Evolutionary conservation across 768 basidiomycete genomes (phyloP).

Genomic region (Suillus clintonianus): DNA sequence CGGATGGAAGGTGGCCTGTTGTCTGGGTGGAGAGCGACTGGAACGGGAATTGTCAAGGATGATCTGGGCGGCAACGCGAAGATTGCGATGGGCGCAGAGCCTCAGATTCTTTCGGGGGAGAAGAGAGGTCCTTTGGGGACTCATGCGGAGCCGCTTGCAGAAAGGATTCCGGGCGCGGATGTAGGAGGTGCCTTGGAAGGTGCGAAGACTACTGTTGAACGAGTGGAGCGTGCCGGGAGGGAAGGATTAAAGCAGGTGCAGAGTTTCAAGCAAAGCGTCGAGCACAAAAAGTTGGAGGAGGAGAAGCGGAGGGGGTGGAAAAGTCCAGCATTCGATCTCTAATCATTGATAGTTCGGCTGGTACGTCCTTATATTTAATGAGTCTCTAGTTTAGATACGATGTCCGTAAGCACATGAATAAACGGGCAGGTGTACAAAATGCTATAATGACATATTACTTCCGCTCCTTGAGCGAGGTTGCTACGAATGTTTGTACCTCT

Average conservation of each 20-base stretch:
- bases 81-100: constrained; percentile 73
- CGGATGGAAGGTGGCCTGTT: constrained; percentile 36
- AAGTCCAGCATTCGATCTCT: constrained; percentile 49
- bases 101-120: constrained; percentile 68
- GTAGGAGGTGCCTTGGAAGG: constrained; percentile 5
- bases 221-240: constrained; percentile 31
- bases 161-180: constrained; percentile 1
- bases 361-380: not conserved
- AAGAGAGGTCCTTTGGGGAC: constrained; percentile 43
- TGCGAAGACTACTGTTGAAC: constrained; percentile 31
- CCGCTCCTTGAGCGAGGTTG: constrained; percentile 56
- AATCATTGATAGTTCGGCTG: not conserved
- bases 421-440: not conserved
- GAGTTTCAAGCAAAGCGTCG: constrained; percentile 47
- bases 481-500: constrained; percentile 41
- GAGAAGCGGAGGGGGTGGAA: constrained; percentile 45
- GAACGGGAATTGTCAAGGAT: constrained; percentile 64
- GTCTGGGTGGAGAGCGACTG: constrained; percentile 54
- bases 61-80: constrained; percentile 34
- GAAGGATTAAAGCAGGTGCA: constrained; percentile 38
- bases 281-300: constrained; percentile 42
- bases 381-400: not conserved
- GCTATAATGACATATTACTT: constrained; percentile 12
- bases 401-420: not conserved
- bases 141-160: constrained; percentile 21